A percentile compares a stretch with the other conserved stretches of the same genome.
These are phyloP conservation scores for Neltuma alba DNA, from an alignment of 306 rosid species.

Conservation along the genomic window DNA sequence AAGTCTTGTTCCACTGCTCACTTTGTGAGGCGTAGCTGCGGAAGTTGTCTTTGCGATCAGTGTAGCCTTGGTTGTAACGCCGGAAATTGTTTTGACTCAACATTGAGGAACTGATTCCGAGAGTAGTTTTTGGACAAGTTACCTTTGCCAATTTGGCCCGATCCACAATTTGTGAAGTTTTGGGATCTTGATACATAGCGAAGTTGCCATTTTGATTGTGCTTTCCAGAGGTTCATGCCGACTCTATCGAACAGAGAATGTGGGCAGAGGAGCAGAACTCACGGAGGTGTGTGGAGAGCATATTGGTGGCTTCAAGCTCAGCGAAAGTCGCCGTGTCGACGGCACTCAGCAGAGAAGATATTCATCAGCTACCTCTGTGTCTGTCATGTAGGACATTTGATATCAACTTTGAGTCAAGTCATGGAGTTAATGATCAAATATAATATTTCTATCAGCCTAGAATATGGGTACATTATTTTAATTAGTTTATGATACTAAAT, in stretches of 20 bases:
- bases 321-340: conserved; percentile 49
- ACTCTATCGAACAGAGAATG: conserved; percentile 76
- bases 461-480: too few relatives aligned
- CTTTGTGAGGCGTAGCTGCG: conserved; percentile 42
- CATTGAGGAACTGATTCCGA: too few relatives aligned
- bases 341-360: too few relatives aligned
- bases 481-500: too few relatives aligned
- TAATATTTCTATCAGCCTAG: too few relatives aligned
- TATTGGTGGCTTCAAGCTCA: conserved; percentile 53
- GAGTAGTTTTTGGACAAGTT: too few relatives aligned
- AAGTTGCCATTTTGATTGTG: conserved; percentile 49
- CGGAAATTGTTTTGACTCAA: conserved; percentile 58
- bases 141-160: conserved; percentile 51
- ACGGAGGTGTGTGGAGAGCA: conserved; percentile 58
- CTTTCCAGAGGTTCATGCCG: conserved; percentile 50
- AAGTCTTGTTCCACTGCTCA: too few relatives aligned
- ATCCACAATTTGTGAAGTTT: conserved; percentile 80
- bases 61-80: conserved; percentile 65
- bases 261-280: conserved; percentile 76
- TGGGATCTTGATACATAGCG: conserved; percentile 32
- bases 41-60: conserved; percentile 58
- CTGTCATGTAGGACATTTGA: too few relatives aligned
- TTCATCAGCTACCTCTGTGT: too few relatives aligned
- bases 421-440: too few relatives aligned
- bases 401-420: too few relatives aligned